Evolutionary conservation across 2,329 filamentous ascomycete species (phyloP).

Genomic region (Berkeleyomyces rouxiae): DNA sequence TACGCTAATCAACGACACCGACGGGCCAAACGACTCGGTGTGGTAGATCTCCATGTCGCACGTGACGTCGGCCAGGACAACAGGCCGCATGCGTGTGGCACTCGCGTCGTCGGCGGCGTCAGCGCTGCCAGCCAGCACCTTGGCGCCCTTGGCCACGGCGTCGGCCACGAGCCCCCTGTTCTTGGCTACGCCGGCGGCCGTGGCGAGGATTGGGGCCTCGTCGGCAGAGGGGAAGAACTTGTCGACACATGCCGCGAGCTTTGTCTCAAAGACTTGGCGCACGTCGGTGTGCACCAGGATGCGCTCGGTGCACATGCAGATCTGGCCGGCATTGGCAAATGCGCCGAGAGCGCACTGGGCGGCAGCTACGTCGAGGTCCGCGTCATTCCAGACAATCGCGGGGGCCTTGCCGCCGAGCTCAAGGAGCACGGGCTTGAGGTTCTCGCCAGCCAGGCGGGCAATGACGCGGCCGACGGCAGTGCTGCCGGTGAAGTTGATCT

Average conservation of each 20-base stretch:
- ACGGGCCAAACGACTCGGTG: constrained; percentile 64
- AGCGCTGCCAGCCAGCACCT: constrained; percentile 25
- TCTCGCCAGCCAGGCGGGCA: constrained; percentile 48
- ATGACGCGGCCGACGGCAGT: constrained; percentile 60
- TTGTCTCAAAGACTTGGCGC: constrained; percentile 29
- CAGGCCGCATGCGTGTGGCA: constrained; percentile 36
- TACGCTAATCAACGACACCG: constrained; percentile 49
- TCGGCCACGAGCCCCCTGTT: constrained; percentile 51
- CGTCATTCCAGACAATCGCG: constrained; percentile 65
- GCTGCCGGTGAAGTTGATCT: constrained; percentile 76
- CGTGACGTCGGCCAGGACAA: constrained; percentile 48
- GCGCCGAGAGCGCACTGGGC: constrained; percentile 50
- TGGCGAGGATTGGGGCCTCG: constrained; percentile 53
- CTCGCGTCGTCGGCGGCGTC: constrained; percentile 19
- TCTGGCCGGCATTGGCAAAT: constrained; percentile 60
- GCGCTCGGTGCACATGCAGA: constrained; percentile 74
- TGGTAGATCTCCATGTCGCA: constrained; percentile 56
- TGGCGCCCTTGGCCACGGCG: constrained; percentile 50
- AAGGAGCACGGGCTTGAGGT: constrained; percentile 63
- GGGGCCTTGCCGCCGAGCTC: constrained; percentile 74
- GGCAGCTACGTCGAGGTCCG: constrained; percentile 57
- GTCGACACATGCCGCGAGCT: constrained; percentile 25
- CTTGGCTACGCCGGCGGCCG: constrained; percentile 46
- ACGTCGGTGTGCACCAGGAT: constrained; percentile 41
- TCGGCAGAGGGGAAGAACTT: constrained; percentile 36